Evolutionary conservation across 164 flowering plant genomes (phyloP).

Genomic region (Kingdonia uniflora): DNA sequence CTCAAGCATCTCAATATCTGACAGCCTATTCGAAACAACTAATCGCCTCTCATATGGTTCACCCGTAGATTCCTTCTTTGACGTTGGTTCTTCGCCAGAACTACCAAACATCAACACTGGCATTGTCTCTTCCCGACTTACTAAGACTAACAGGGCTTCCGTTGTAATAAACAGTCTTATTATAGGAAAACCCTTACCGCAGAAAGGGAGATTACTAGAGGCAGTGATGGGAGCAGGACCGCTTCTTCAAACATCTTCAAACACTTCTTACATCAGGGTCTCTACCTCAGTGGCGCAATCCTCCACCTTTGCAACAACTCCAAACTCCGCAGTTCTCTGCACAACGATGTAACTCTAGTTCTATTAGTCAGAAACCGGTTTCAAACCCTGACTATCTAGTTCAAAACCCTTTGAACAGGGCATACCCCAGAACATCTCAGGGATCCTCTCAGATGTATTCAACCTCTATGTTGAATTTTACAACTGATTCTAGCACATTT

Average conservation of each 20-base stretch:
- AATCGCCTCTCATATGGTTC: slow-evolving; percentile 37
- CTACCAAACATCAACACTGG: slow-evolving; percentile 25
- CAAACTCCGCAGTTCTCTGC: slow-evolving; percentile 41
- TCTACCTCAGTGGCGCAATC: slow-evolving; percentile 69
- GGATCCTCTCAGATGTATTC: slow-evolving; percentile 26
- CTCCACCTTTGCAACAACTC: slow-evolving; percentile 47
- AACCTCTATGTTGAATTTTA: slow-evolving; percentile 27
- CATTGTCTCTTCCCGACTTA: not conserved
- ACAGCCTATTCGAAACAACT: slow-evolving; percentile 41
- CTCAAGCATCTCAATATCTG: slow-evolving; percentile 59
- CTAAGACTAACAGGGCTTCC: slow-evolving; percentile 22
- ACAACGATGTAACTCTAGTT: slow-evolving; percentile 16
- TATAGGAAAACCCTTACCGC: slow-evolving; percentile 46
- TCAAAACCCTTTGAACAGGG: slow-evolving; percentile 10
- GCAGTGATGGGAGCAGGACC: slow-evolving; percentile 78
- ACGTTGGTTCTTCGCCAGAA: slow-evolving; percentile 45
- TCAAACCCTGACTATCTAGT: not conserved
- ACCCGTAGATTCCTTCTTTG: slow-evolving; percentile 45
- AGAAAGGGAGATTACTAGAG: slow-evolving; percentile 55
- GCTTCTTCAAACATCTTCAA: slow-evolving; percentile 60
- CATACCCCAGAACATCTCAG: slow-evolving; percentile 15
- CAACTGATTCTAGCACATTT: slow-evolving; percentile 15
- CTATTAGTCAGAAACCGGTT: slow-evolving; percentile 1
- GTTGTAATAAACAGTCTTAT: slow-evolving; percentile 32
- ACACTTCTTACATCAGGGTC: slow-evolving; percentile 76